Base-by-base conservation (phyloP, 192 early-diverging fungal genomes). In the Dissophora ornata region DNA sequence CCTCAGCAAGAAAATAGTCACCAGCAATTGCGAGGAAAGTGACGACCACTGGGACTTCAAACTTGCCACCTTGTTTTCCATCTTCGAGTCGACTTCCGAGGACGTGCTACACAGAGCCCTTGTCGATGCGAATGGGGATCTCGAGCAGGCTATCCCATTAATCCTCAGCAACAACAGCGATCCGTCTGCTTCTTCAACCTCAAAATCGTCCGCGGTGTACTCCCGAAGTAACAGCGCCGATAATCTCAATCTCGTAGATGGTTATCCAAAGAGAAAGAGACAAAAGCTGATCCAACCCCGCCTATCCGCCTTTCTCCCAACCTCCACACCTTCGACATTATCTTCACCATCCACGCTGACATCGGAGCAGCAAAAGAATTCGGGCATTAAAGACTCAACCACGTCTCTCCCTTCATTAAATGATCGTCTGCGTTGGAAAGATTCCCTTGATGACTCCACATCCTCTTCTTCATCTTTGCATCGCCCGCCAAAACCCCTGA, bases 341-440 rank as follows among this genome's bases (percentile, higher is more conserved):
- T 28, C 60, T 26, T 36, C 30, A 22, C 10, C 26, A 28, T 32
- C 15, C 1, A 15, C 26, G 26, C 50, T 1, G 53, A 1, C 26
- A 8, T 34, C 1, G 4, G 1, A 19, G 33, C 12, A 16, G 36
- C 33, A 38, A 5, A 22, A 26, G 6, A 21, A 12, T 24, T 16
- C 40, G 29, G n/a, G 15, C 21, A 19, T 36, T 3, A 26, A 40
- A 0, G 57, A 53, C 29, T 19, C 53, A 30, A 52, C 22, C 3
- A 50, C 28, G 13, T 34, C 25, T 24, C 73, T 62, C 11, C 58
- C 73, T 4, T 77, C 65, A 8, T 8, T 77, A 19, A 67, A 77
- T 28, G 73, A 77, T 26, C 62, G 45, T 1, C 46, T 77, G 16
- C 73, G 73, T 42, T 77, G 73, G 73, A 77, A 67, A 19, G 73